Base-by-base conservation (phyloP, 208 protist species). In the Leishmania tarentolae region DNA sequence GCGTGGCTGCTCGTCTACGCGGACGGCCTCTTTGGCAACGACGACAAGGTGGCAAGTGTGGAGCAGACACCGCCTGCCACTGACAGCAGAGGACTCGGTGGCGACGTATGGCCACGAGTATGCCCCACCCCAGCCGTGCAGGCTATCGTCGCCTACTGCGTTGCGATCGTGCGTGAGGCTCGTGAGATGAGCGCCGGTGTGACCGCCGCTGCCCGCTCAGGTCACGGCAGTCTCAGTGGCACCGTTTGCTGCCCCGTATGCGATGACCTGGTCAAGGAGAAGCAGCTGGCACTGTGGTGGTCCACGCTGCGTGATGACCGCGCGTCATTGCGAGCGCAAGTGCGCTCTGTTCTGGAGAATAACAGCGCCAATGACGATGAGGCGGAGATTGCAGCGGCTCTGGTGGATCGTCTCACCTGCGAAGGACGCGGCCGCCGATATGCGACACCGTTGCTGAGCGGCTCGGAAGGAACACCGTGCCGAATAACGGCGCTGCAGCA, bases 1-100 rank as follows among this genome's bases (percentile, higher is more conserved):
- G 70, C 90, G 66, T 96, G 93, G 93, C 79, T 94, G 28, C 72
- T 75, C 8, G 82, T 86, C 52, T 88, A 92, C 75, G 85, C 82
- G 6, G 87, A 91, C 42, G 66, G 74, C 40, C 80, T 88, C 35
- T 35, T 82, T 1, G 73, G 78, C 47, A 46, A 66, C 52, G 52
- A 59, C 5, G 66, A 79, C 21, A 53, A 75, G 3, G 59, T 42
- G 31, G 75, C 37, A 37, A 24, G 68, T 46, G 19, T 52, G 76
- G 21, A 17, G 4, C 44, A 50, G 42, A 28, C 69, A 8, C 42
- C 24, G 69, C 35, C 42, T 53, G 42, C 7, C 28, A 73, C 24
- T 47, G 21, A 24, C 24, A 24, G 68, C 68, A 53, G 68, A 50
- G 40, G 56, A 24, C 42, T 8, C 40, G 52, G 9, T 24, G 31